phyloP scores from a whole-genome alignment of 2,329 filamentous ascomycete genomes.

The Lasiodiplodia sp. region DNA sequence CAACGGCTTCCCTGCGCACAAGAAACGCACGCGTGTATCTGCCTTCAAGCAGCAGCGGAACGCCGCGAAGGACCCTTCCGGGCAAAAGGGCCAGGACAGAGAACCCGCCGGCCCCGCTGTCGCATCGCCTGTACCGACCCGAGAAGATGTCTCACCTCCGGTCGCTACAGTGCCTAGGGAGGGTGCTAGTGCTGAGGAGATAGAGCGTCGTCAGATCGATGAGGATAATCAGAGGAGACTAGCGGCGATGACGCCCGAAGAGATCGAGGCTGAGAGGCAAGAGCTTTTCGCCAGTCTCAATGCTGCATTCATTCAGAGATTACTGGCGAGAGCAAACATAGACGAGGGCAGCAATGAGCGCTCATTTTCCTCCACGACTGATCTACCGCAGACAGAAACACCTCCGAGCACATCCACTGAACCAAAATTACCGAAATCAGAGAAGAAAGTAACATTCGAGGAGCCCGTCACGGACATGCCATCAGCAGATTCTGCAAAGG shows the following conservation, averaged over 20 bases:
- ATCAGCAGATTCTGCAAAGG: neutral
- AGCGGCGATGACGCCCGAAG: slow-evolving; percentile 77
- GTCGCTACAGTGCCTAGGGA: neutral
- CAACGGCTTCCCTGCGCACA: slow-evolving; percentile 88
- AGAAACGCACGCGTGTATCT: slow-evolving; percentile 75
- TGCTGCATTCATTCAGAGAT: slow-evolving; percentile 75
- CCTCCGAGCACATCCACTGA: neutral
- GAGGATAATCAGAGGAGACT: slow-evolving; percentile 79
- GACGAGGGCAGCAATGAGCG: slow-evolving; percentile 65
- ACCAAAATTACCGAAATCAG: slow-evolving; percentile 30
- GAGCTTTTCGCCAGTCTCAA: slow-evolving; percentile 83
- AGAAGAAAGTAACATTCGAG: slow-evolving; percentile 47
- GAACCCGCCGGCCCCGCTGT: neutral
- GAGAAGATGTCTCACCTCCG: neutral
- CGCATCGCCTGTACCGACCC: neutral
- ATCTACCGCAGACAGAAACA: slow-evolving; percentile 31
- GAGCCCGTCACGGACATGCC: slow-evolving; percentile 1
- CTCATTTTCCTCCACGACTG: slow-evolving; percentile 31
- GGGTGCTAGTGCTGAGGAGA: slow-evolving; percentile 47
- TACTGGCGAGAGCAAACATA: slow-evolving; percentile 79
- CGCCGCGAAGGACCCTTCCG: slow-evolving; percentile 29
- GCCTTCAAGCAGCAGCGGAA: slow-evolving; percentile 77
- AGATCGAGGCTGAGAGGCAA: slow-evolving; percentile 80
- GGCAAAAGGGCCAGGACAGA: neutral
- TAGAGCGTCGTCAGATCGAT: slow-evolving; percentile 77